Base-by-base conservation (phyloP, 345 rosid species). In the Sonneratia alba region DNA sequence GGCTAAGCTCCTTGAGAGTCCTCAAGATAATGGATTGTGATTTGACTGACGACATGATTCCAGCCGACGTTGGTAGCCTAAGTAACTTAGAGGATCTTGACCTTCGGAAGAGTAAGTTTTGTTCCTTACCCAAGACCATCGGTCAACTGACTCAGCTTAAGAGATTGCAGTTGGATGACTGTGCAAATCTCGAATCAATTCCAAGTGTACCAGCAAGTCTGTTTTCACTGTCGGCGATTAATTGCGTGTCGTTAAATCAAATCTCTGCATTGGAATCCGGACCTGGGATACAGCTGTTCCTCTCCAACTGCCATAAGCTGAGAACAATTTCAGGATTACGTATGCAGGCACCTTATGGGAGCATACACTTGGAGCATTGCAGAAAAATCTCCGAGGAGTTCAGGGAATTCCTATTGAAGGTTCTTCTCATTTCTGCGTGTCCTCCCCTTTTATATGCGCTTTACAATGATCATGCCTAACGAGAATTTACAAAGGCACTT, bases 21-120 rank as follows among this genome's bases (percentile, higher is more conserved):
- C 67, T 64, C 19, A 64, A 64, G 40, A 40, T 64, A 64, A 64
- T 64, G 40, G 40, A 64, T 64, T 64, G 67, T 64, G 40, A 64
- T 32, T 32, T 64, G 4, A 32, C 40, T 15, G 19, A 38, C 34
- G 67, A 64, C 40, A 38, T 32, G 40, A 27, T 64, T 64, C 40
- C 40, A 11, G 67, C 67, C 1, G 38, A 27, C 14, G 32, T 64
- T 12, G 40, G 11, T 64, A 38, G 40, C 38, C 16, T 64, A 32
- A 14, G 11, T 12, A 21, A 16, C 67, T 34, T 64, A 12, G 67
- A 64, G 40, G 40, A 10, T 34, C 40, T 64, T 32, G 40, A 64
- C 67, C 67, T 64, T 1, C 36, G 67, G 37, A 64, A 64, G 40
- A 64, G 34, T 13, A 64, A 22, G 5, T 64, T 64, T 34, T 38